phyloP scores from a whole-genome alignment of 148 eudicot species.

The Rheum nobile region DNA sequence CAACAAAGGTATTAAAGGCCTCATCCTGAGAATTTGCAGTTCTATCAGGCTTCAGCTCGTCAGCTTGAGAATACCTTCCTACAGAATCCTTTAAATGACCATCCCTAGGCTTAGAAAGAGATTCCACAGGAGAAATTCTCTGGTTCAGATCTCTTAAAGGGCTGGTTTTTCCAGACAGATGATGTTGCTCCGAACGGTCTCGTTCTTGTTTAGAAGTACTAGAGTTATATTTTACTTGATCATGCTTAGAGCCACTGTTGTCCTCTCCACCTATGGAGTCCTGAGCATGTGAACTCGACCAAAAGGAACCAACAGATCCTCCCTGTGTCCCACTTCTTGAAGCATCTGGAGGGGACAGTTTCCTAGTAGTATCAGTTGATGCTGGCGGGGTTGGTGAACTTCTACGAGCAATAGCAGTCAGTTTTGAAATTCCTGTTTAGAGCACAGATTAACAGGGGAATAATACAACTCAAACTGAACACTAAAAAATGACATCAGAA shows the following conservation, averaged over 20 bases:
- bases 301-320: constrained; percentile 69
- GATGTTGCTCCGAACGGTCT: too few species aligned
- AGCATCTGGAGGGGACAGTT: constrained; percentile 26
- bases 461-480: neutral
- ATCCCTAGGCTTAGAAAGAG: too few species aligned
- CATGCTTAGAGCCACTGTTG: too few species aligned
- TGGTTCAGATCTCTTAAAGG: too few species aligned
- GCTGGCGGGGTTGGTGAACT: constrained; percentile 80
- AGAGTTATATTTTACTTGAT: too few species aligned
- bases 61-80: too few species aligned
- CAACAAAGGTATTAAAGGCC: constrained; percentile 62
- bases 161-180: too few species aligned
- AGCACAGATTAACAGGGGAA: neutral
- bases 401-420: constrained; percentile 61
- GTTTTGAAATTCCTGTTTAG: constrained; percentile 41
- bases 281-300: too few species aligned
- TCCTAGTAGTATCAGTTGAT: constrained; percentile 43
- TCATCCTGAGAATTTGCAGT: constrained; percentile 35
- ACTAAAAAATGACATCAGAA: neutral
- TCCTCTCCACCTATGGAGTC: too few species aligned
- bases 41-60: constrained; percentile 25
- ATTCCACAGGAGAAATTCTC: too few species aligned
- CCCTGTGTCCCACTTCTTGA: constrained; percentile 25
- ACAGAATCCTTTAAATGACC: too few species aligned
- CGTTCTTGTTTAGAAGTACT: too few species aligned